These are phyloP conservation scores for Fusarium albidum DNA, from an alignment of 2,329 filamentous ascomycete species.

Conservation along the genomic window DNA sequence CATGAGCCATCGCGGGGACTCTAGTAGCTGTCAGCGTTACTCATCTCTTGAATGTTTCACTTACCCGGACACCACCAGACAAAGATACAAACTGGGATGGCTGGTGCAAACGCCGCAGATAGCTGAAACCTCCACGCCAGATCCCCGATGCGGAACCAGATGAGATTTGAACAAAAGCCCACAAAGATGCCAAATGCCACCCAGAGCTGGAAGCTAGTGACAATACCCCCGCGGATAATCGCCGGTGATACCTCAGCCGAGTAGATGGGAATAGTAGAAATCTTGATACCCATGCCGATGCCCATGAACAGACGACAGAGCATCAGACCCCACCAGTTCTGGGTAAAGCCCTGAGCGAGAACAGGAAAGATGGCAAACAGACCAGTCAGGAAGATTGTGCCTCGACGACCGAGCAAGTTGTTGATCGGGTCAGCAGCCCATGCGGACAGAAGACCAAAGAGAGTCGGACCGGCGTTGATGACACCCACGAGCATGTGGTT, in stretches of 20 bases:
- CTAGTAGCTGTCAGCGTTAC: conserved; percentile 34
- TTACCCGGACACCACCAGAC: conserved; percentile 67
- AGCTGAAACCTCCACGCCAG: conserved; percentile 71
- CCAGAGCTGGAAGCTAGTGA: conserved; percentile 62
- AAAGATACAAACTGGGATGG: conserved; percentile 63
- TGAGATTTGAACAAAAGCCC: conserved; percentile 71
- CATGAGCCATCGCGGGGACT: conserved; percentile 72
- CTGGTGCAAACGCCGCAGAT: conserved; percentile 69
- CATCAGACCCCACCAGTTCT: conserved; percentile 58
- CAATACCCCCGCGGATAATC: conserved; percentile 57
- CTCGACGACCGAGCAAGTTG: conserved; percentile 38
- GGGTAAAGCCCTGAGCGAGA: conserved; percentile 60
- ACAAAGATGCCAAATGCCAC: conserved; percentile 65
- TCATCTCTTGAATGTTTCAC: conserved; percentile 21
- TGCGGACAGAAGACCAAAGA: conserved; percentile 34
- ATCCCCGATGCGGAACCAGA: conserved; percentile 63
- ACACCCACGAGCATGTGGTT: conserved; percentile 64
- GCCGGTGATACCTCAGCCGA: conserved; percentile 60
- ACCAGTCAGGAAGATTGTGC: conserved; percentile 61
- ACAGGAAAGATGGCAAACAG: conserved; percentile 64
- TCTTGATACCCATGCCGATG: conserved; percentile 65
- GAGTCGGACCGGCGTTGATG: conserved; percentile 55
- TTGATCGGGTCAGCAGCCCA: conserved; percentile 50
- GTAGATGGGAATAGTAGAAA: conserved; percentile 58
- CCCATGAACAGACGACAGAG: conserved; percentile 58